These are phyloP conservation scores for Metschnikowia koreensis DNA, from an alignment of 805 yeast species.

Conservation along the genomic window DNA sequence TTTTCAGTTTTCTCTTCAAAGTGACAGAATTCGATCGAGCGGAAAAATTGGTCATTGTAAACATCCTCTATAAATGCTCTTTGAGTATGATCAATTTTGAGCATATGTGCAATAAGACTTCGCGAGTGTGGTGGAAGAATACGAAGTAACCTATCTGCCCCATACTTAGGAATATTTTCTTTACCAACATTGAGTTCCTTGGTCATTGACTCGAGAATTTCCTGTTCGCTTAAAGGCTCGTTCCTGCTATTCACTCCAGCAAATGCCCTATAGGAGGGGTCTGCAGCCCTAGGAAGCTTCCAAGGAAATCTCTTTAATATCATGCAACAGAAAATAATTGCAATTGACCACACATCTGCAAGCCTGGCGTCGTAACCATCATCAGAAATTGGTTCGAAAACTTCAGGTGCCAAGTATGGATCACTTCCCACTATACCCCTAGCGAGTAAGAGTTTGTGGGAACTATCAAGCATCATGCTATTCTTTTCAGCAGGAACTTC, in stretches of 20 bases:
- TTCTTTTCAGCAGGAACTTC: constrained; percentile 35
- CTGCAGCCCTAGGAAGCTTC: constrained; percentile 83
- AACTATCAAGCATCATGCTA: constrained; percentile 6
- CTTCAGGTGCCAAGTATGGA: constrained; percentile 94
- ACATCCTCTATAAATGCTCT: constrained; percentile 63
- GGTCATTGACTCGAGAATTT: constrained; percentile 12
- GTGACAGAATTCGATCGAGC: constrained; percentile 55
- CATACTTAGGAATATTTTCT: constrained; percentile 29
- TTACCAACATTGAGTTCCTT: constrained; percentile 13
- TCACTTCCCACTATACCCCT: constrained; percentile 93
- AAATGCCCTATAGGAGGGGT: constrained; percentile 72
- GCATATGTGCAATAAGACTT: constrained; percentile 60
- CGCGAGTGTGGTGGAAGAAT: constrained; percentile 70
- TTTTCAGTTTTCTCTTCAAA: constrained; percentile 17
- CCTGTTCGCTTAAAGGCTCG: constrained; percentile 13
- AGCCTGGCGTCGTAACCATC: constrained; percentile 77
- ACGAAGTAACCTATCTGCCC: constrained; percentile 71
- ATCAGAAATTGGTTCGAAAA: constrained; percentile 42
- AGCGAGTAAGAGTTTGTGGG: constrained; percentile 55
- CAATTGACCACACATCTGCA: constrained; percentile 91
- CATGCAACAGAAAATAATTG: constrained; percentile 91
- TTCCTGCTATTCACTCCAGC: constrained; percentile 16
- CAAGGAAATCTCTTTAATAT: constrained; percentile 86
- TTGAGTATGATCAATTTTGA: constrained; percentile 54
- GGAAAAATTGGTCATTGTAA: constrained; percentile 55